Conservation (phyloP, 345 rosid genomes). For the Euphorbia tirucalli region DNA sequence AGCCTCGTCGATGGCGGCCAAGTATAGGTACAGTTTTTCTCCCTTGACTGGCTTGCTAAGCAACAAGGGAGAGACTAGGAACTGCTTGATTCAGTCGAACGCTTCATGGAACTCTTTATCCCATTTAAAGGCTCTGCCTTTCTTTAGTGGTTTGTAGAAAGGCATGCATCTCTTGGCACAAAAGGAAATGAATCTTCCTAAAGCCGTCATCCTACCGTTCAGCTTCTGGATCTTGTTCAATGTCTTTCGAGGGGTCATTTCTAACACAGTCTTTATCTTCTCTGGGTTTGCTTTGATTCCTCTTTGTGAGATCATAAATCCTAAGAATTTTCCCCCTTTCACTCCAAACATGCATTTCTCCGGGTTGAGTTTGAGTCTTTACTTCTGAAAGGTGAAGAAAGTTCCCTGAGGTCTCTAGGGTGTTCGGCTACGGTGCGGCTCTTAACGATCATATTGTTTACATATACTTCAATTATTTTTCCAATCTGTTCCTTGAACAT, state of each 20-base stretch:
- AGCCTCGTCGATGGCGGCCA: not conserved
- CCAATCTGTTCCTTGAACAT: not conserved
- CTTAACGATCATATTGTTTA: not conserved
- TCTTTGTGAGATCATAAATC: no score
- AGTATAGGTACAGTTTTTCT: not conserved
- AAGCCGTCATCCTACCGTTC: not conserved
- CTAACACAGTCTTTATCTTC: no score
- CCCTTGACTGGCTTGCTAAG: not conserved
- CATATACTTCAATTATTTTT: not conserved
- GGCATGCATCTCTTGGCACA: not conserved
- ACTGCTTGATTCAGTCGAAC: not conserved
- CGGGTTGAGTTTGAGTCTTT: no score
- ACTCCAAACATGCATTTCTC: no score
- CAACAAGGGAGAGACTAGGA: not conserved
- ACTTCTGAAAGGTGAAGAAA: no score
- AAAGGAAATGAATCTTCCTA: not conserved
- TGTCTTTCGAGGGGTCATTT: no score
- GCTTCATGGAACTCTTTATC: not conserved
- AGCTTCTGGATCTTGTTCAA: not conserved
- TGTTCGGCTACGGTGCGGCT: not conserved
- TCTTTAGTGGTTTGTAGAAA: not conserved
- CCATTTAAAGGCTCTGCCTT: not conserved
- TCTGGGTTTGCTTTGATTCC: no score
- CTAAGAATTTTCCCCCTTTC: no score
- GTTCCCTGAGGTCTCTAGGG: no score